phyloP scores from a whole-genome alignment of 345 rosid species.

The Eucalyptus melliodora region DNA sequence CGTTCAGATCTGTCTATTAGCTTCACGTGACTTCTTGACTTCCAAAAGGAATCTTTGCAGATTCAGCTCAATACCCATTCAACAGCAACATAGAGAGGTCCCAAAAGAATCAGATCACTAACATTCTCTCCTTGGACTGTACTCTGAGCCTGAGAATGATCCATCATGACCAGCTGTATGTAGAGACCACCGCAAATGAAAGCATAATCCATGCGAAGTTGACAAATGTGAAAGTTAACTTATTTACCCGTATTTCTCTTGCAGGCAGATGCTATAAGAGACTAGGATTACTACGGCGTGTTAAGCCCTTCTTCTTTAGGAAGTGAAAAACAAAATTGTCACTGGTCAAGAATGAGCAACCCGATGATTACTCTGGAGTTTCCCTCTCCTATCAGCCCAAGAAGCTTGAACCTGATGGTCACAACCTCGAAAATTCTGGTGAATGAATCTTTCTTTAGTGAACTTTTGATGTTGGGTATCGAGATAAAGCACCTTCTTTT shows the following conservation, averaged over 20 bases:
- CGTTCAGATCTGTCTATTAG: neutral
- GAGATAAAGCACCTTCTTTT: neutral
- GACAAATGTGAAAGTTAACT: neutral
- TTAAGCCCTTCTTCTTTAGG: neutral
- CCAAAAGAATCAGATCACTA: neutral
- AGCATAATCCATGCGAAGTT: neutral
- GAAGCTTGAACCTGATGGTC: neutral
- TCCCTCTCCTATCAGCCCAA: neutral
- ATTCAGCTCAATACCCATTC: neutral
- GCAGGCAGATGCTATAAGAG: neutral
- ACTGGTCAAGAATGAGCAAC: neutral
- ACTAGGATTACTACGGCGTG: neutral
- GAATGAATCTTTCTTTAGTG: neutral
- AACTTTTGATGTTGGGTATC: neutral
- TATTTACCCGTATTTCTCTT: neutral
- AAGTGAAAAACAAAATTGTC: neutral
- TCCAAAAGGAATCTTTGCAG: neutral
- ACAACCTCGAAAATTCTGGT: neutral
- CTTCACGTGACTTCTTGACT: neutral
- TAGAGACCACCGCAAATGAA: neutral
- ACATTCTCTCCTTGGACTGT: neutral
- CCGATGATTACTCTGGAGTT: neutral
- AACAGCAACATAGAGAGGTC: neutral
- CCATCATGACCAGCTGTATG: neutral
- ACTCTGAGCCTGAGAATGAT: neutral